Evolutionary conservation across 352 stramenopile species (phyloP), one percentile per base, ranked within the genome.

Genomic region (Phytophthora pisi): DNA sequence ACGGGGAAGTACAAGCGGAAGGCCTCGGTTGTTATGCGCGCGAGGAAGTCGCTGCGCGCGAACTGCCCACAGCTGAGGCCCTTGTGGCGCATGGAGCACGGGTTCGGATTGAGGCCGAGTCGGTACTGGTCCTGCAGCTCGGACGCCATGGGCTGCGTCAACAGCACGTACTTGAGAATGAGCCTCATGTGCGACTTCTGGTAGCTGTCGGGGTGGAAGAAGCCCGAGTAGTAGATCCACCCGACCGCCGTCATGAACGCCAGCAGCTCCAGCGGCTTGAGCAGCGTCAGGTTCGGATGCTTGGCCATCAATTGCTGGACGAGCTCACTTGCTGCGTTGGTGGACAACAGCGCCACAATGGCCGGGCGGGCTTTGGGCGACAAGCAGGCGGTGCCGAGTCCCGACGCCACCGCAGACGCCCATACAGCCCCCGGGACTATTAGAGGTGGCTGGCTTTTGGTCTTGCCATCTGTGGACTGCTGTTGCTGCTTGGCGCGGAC

Each of bases 151-250:
- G 67, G 30, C 1, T 77, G 69, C 2, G 68, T 71, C 57, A 82
- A 59, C 43, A 89, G 61, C 51, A 82, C 81, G 69, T 88, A 88
- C 66, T 82, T 85, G 60, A 84, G 81, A 56, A 91, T 82, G 50
- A 84, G 75, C 30, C 73, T 65, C 65, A 91, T 67, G 63, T 91
- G 81, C 1, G 78, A 78, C 4, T 68, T 70, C 23, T 84, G 70
- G 63, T 87, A 91, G 51, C 76, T 84, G 9, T 88, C 79, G 2
- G 81, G 83, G 43, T 86, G 67, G 66, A 90, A 88, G 43, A 89
- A 79, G 2, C 61, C 73, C 7, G 83, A 87, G 64, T 78, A 84
- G 61, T 86, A 79, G 67, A 89, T 88, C 82, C 81, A 91, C 2
- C 77, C 83, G 7, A 78, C 68, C 2, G 75, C 70, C 26, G 64